phyloP scores from a whole-genome alignment of 2,329 filamentous ascomycete species.

The Claviceps sp. region DNA sequence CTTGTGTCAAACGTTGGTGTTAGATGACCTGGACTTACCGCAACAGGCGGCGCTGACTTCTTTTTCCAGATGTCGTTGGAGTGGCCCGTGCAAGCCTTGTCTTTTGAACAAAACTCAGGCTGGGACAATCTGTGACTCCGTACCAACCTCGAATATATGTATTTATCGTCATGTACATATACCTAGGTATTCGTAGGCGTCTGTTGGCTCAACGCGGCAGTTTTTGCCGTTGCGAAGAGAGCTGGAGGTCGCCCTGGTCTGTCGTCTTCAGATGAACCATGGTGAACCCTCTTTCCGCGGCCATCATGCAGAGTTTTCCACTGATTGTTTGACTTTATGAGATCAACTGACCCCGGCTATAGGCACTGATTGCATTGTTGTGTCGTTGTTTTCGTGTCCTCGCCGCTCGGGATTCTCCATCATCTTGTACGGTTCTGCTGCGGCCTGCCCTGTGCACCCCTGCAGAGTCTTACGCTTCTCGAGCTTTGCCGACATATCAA shows the following conservation, averaged over 20 bases:
- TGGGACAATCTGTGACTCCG: background rate
- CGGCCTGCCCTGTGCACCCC: background rate
- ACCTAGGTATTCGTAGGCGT: background rate
- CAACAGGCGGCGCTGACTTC: background rate
- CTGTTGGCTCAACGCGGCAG: background rate
- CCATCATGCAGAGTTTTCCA: background rate
- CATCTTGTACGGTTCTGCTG: background rate
- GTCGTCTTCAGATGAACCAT: background rate
- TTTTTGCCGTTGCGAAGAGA: background rate
- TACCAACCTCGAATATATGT: background rate
- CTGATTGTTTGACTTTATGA: background rate
- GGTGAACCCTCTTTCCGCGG: background rate
- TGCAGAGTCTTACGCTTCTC: background rate
- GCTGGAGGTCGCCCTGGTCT: background rate
- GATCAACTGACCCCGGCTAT: background rate
- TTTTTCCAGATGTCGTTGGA: background rate
- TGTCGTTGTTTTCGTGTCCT: background rate
- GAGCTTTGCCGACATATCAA: background rate
- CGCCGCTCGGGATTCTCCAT: background rate
- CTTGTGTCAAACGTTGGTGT: background rate
- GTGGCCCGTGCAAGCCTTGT: background rate
- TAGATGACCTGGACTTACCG: no score
- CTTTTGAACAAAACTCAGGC: background rate
- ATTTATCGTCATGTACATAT: background rate
- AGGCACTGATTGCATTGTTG: background rate